Conservation (phyloP, 805 yeast genomes). For the Wickerhamiella kurtzmanii region DNA sequence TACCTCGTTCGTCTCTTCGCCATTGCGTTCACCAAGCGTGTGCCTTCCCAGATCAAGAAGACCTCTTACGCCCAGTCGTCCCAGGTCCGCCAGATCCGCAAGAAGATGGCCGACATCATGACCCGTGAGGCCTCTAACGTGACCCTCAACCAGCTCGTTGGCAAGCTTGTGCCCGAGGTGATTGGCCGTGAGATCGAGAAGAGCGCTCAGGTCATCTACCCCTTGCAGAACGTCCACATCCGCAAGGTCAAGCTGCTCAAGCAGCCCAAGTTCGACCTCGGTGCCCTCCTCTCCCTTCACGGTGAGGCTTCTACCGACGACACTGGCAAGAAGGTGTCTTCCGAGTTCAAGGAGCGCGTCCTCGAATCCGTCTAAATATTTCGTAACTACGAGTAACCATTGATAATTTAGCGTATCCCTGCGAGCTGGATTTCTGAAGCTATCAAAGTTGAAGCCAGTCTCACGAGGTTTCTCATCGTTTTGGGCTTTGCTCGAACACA, state of each 20-base stretch:
- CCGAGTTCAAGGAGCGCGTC: conserved; percentile 95
- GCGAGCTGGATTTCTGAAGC: too few species aligned
- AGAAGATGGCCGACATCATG: conserved; percentile 91
- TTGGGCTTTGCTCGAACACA: too few species aligned
- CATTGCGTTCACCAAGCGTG: conserved; percentile 97
- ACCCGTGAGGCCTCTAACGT: conserved; percentile 90
- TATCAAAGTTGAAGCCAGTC: too few species aligned
- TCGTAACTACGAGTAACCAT: neutral
- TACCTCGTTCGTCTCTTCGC: conserved; percentile 92
- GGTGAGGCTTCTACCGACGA: conserved; percentile 91
- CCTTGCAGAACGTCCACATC: conserved; percentile 96
- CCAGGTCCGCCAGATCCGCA: conserved; percentile 93
- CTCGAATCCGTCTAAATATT: conserved; percentile 79
- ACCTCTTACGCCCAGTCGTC: conserved; percentile 96
- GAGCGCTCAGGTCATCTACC: conserved; percentile 88
- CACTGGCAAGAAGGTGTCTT: conserved; percentile 90
- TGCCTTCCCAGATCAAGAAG: conserved; percentile 93
- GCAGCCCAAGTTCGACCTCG: conserved; percentile 97
- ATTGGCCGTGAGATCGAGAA: conserved; percentile 97
- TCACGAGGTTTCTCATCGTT: too few species aligned
- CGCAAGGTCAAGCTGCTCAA: conserved; percentile 97
- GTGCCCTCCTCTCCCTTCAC: conserved; percentile 90
- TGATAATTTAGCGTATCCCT: too few species aligned
- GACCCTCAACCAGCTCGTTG: conserved; percentile 90
- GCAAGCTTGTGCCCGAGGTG: conserved; percentile 96